Evolutionary conservation across 2,329 filamentous ascomycete genomes (phyloP), one percentile per base, ranked within the genome.

Genomic region (Ambrosiella xylebori): DNA sequence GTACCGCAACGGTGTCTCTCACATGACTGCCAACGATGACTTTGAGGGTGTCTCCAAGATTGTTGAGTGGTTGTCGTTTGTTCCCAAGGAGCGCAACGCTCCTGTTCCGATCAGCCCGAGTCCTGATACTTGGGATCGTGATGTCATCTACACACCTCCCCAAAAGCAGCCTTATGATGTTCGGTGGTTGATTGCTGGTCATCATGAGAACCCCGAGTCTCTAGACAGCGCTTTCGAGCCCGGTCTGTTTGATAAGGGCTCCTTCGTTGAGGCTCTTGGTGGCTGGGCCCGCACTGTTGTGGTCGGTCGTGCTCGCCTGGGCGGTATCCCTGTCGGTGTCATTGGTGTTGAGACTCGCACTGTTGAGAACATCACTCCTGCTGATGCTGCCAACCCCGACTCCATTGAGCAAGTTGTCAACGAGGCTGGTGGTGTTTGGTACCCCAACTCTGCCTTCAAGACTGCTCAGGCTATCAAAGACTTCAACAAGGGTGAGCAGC

Each of bases 361-460:
- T 1, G 86, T 98, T 36, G 93, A 98, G 79, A 98, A 97, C 71
- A 84, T 96, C 65, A 95, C 86, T 3, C 93, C 93, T 61, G 93
- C 93, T 57, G 93, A 98, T 67, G 91, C 93, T 63, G 93, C 93
- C 69, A 98, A 98, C 74, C 90, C 93, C 11, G 93, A 97, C 73
- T 98, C 93, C 3, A 95, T 94, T 65, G 93, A 98, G 75, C 88
- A 95, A 74, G 84, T 97, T 65, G 82, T 79, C 64, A 91, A 89
- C 65, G 93, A 98, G 75, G 93, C 93, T 63, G 93, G 93, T 76
- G 93, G 94, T 75, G 93, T 98, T 36, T 98, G 93, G 93, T 98
- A 97, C 75, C 93, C 93, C 68, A 98, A 98, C 80, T 97, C 91
- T 9, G 93, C 93, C 27, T 98, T 91, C 84, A 98, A 98, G 86